phyloP scores from a whole-genome alignment of 768 basidiomycete species.

The Lactarius deliciosus region DNA sequence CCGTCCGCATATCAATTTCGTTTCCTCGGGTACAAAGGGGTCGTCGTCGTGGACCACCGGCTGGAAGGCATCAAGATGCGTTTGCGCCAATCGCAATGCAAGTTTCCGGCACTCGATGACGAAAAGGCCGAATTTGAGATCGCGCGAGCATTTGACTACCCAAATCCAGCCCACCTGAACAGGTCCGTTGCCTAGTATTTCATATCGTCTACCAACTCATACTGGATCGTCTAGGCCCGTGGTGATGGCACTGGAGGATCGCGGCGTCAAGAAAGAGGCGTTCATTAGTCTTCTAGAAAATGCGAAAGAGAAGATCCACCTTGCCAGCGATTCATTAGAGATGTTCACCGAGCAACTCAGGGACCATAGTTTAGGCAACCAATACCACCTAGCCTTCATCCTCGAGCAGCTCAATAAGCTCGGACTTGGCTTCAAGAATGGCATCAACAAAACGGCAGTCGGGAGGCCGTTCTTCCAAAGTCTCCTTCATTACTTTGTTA shows the following conservation, averaged over 20 bases:
- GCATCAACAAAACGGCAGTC: conserved; percentile 38
- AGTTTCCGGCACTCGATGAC: conserved; percentile 56
- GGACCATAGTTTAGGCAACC: conserved; percentile 44
- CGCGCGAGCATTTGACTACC: conserved; percentile 57
- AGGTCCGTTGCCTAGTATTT: conserved; percentile 42
- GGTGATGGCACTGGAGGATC: conserved; percentile 78
- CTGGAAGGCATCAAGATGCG: conserved; percentile 67
- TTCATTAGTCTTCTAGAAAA: conserved; percentile 63
- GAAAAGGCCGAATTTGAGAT: conserved; percentile 66
- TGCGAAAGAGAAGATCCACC: conserved; percentile 55
- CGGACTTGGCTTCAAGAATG: conserved; percentile 48
- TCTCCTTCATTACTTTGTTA: conserved; percentile 58
- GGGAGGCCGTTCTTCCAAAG: conserved; percentile 58
- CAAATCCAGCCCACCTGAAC: conserved; percentile 69
- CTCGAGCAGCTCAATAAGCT: conserved; percentile 49
- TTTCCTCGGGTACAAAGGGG: conserved; percentile 78
- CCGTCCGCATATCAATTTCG: conserved; percentile 68
- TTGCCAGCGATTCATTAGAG: conserved; percentile 56
- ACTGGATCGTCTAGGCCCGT: conserved; percentile 49
- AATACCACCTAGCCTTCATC: conserved; percentile 51
- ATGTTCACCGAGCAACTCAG: conserved; percentile 51
- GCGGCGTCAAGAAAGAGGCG: conserved; percentile 56
- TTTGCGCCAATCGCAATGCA: conserved; percentile 70
- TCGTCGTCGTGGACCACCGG: conserved; percentile 67
- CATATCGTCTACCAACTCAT: background rate